phyloP scores from a whole-genome alignment of 2,329 filamentous ascomycete genomes.

The Pseudogymnoascus sp. region DNA sequence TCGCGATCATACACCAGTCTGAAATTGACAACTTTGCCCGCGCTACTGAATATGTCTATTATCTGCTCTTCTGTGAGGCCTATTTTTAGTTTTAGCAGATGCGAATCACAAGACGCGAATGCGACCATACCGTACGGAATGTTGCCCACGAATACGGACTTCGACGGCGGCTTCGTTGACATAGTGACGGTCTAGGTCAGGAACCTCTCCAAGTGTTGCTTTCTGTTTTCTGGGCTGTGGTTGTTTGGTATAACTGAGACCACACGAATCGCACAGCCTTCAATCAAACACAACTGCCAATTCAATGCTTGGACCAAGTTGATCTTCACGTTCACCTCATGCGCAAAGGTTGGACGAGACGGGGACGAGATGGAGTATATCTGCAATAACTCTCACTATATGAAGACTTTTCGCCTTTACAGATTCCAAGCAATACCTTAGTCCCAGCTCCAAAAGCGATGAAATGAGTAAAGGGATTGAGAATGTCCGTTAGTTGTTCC shows the following conservation, averaged over 20 bases:
- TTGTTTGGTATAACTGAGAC: not conserved
- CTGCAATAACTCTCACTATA: conserved; percentile 8
- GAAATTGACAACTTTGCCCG: conserved; percentile 86
- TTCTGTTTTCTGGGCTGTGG: not conserved
- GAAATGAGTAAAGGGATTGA: not conserved
- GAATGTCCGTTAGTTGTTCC: not conserved
- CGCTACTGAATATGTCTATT: conserved; percentile 83
- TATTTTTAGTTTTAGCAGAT: conserved; percentile 33
- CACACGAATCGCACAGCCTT: not conserved
- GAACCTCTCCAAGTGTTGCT: not conserved
- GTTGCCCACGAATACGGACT: conserved; percentile 79
- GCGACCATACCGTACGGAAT: conserved; percentile 65
- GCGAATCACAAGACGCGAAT: not conserved
- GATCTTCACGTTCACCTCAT: conserved; percentile 6
- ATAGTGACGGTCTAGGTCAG: conserved; percentile 37
- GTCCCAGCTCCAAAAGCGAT: not conserved
- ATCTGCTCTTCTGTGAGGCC: conserved; percentile 95
- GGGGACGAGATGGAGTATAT: conserved; percentile 3
- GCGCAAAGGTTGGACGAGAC: conserved; percentile 4
- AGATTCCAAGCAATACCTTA: not conserved
- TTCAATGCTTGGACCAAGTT: not conserved
- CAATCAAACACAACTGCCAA: not conserved
- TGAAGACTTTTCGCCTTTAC: conserved; percentile 3
- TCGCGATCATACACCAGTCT: conserved; percentile 92
- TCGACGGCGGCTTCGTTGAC: conserved; percentile 68